phyloP scores from a whole-genome alignment of 2,329 filamentous ascomycete genomes.

The Cryphonectria parasitica region DNA sequence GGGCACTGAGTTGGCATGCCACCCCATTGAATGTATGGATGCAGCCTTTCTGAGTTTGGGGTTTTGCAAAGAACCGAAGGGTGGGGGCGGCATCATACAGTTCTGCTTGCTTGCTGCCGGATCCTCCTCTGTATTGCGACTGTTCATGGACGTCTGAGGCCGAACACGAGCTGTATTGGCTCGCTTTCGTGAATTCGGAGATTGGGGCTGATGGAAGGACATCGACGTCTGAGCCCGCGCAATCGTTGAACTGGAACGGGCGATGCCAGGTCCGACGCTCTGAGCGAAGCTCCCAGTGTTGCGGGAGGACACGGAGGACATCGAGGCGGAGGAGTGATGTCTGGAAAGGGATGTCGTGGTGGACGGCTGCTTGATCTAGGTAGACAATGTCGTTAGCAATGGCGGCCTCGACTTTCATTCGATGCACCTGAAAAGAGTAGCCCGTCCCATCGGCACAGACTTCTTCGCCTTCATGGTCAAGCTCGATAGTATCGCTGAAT shows the following conservation, averaged over 20 bases:
- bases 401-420: background rate
- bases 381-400: conserved; percentile 24
- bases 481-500: conserved; percentile 13
- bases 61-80: conserved; percentile 25
- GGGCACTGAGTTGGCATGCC: conserved; percentile 18
- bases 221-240: conserved; percentile 58
- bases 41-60: conserved; percentile 35
- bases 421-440: background rate
- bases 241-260: conserved; percentile 46
- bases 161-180: conserved; percentile 45
- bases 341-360: conserved; percentile 39
- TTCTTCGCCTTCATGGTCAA: conserved; percentile 17
- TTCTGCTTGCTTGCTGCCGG: conserved; percentile 38
- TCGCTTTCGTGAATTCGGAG: conserved; percentile 50
- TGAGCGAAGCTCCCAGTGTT: conserved; percentile 53
- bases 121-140: conserved; percentile 38
- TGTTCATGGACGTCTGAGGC: conserved; percentile 44
- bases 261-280: conserved; percentile 58
- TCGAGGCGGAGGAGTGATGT: conserved; percentile 45
- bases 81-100: conserved; percentile 42
- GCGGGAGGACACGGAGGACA: conserved; percentile 46
- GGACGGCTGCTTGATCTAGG: conserved; percentile 43
- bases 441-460: conserved; percentile 7
- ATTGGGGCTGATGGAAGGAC: conserved; percentile 50
- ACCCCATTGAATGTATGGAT: conserved; percentile 34